phyloP scores from a whole-genome alignment of 805 yeast genomes.

The Cyberlindnera maritima region DNA sequence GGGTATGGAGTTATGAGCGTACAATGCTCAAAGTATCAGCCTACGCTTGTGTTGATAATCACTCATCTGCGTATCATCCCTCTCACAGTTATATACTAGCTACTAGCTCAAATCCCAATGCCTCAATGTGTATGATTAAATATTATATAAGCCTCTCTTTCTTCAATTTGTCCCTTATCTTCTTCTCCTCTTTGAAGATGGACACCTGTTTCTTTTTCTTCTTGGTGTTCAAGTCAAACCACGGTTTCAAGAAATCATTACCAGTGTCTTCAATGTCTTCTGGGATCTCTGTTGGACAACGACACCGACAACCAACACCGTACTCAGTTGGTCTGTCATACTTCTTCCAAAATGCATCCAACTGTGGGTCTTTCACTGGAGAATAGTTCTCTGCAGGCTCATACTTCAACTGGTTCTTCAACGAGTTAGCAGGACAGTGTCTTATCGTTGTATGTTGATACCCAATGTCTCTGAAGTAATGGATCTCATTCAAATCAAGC shows the following conservation, averaged over 20 bases:
- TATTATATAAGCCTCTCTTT: neutral
- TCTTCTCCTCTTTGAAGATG: constrained; percentile 8
- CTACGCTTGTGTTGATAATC: too few species aligned
- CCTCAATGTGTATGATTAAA: too few species aligned
- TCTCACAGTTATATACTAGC: too few species aligned
- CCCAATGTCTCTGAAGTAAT: constrained; percentile 91
- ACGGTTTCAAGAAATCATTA: constrained; percentile 49
- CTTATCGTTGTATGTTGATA: constrained; percentile 76
- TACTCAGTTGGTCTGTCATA: constrained; percentile 35
- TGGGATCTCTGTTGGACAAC: constrained; percentile 53
- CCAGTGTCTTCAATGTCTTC: constrained; percentile 56
- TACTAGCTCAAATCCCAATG: too few species aligned
- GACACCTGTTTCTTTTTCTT: constrained; percentile 2
- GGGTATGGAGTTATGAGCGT: too few species aligned
- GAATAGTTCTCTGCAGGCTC: constrained; percentile 11
- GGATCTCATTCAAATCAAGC: constrained; percentile 65
- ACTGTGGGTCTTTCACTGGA: constrained; percentile 14
- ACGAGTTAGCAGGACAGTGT: constrained; percentile 73
- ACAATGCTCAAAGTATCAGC: too few species aligned
- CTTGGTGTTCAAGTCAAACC: constrained; percentile 37
- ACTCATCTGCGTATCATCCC: too few species aligned
- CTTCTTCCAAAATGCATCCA: constrained; percentile 24
- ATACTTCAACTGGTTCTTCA: constrained; percentile 48
- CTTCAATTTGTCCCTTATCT: constrained; percentile 2
- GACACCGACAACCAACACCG: constrained; percentile 85